Conservation (phyloP, 441 rosid genomes). For the Croton setiger region DNA sequence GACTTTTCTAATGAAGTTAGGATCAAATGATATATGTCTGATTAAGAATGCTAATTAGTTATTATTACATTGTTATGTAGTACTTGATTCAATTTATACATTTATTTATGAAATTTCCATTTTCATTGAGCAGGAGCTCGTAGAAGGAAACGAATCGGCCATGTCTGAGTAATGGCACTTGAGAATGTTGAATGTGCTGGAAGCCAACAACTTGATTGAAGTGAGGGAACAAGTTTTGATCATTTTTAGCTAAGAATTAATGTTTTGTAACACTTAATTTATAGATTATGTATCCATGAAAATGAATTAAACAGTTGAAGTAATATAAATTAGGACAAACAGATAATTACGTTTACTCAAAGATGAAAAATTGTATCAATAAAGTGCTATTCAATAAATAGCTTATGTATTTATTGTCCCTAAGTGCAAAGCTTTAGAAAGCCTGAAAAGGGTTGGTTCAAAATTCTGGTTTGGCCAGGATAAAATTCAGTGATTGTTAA, state of each 20-base stretch:
- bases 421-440: too few species aligned
- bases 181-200: not conserved
- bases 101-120: too few species aligned
- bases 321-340: not conserved
- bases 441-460: too few species aligned
- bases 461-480: too few species aligned
- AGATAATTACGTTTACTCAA: not conserved
- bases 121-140: slow-evolving; percentile 30
- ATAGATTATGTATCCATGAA: not conserved
- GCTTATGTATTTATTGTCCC: too few species aligned
- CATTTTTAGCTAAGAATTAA: not conserved
- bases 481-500: too few species aligned
- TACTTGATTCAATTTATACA: too few species aligned
- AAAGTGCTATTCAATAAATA: not conserved
- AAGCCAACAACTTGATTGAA: slow-evolving; percentile 1
- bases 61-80: too few species aligned
- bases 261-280: not conserved
- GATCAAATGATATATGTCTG: too few species aligned
- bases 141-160: slow-evolving; percentile 31
- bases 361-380: not conserved
- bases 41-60: too few species aligned
- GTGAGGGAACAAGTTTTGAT: not conserved
- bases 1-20: too few species aligned
- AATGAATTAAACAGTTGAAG: not conserved
- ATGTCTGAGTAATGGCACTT: slow-evolving; percentile 14